Evolutionary conservation across 768 basidiomycete species (phyloP).

Genomic region (Mycena indigotica): DNA sequence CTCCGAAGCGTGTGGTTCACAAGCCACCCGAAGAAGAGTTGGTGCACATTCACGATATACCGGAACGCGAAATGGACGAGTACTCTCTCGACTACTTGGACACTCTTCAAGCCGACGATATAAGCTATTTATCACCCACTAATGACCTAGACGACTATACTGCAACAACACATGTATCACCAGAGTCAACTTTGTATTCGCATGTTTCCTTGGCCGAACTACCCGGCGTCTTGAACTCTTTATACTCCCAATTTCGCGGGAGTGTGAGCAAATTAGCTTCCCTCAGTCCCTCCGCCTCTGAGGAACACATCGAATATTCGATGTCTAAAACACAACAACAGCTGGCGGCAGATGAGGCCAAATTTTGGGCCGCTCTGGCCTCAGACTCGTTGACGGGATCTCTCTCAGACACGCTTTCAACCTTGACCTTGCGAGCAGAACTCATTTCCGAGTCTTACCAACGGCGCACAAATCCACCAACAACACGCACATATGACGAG

Average conservation of each 20-base stretch:
- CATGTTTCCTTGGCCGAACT: conserved; percentile 19
- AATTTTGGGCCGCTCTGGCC: conserved; percentile 55
- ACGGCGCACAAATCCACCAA: conserved; percentile 63
- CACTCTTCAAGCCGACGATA: background rate
- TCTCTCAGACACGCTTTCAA: conserved; percentile 15
- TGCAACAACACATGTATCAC: background rate
- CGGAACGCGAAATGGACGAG: background rate
- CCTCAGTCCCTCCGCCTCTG: conserved; percentile 32
- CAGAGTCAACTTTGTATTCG: background rate
- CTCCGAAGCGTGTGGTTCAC: background rate
- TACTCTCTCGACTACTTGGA: background rate
- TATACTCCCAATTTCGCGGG: conserved; percentile 53
- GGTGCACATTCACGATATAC: background rate
- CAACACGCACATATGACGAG: conserved; percentile 66
- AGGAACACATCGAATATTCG: conserved; percentile 43
- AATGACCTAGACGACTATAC: background rate
- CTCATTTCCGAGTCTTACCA: conserved; percentile 66
- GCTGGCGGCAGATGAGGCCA: conserved; percentile 61
- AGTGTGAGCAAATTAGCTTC: conserved; percentile 48
- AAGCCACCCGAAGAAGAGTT: background rate
- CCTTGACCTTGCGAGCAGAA: conserved; percentile 27
- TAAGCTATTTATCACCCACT: background rate
- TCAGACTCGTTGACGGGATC: conserved; percentile 9
- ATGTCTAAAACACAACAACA: conserved; percentile 67
- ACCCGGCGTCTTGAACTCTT: conserved; percentile 39